Conservation (phyloP, 768 basidiomycete genomes). For the Serendipita sp. region DNA sequence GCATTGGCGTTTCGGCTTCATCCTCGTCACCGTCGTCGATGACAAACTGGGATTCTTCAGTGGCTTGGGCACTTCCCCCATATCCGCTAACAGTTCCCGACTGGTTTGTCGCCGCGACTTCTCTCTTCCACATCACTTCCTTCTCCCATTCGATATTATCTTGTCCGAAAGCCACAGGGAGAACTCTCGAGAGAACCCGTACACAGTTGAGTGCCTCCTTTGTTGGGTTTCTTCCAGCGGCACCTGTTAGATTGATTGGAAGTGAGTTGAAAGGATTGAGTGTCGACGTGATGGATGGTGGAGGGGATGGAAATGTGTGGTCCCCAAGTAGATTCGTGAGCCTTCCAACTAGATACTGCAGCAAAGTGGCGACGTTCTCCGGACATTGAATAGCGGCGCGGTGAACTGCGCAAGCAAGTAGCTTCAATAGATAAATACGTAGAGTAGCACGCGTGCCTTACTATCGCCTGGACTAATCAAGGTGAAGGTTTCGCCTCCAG, state of each 20-base stretch:
- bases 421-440: slow-evolving; percentile 4
- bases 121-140: slow-evolving; percentile 69
- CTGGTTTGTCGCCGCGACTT: slow-evolving; percentile 30
- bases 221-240: slow-evolving; percentile 38
- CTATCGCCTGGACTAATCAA: slow-evolving; percentile 75
- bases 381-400: slow-evolving; percentile 69
- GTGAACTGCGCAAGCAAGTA: slow-evolving; percentile 38
- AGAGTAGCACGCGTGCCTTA: slow-evolving; percentile 24
- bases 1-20: slow-evolving; percentile 17
- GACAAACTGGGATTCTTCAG: slow-evolving; percentile 46
- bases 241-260: slow-evolving; percentile 23
- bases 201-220: slow-evolving; percentile 86
- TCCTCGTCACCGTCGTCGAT: slow-evolving; percentile 73
- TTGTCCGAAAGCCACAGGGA: slow-evolving; percentile 79
- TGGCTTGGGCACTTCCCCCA: slow-evolving; percentile 16
- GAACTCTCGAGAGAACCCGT: slow-evolving; percentile 73
- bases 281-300: slow-evolving; percentile 36
- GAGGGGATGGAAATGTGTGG: slow-evolving; percentile 59
- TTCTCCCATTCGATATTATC: slow-evolving; percentile 64
- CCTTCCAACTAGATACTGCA: slow-evolving; percentile 49
- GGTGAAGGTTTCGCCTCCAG: slow-evolving; percentile 80
- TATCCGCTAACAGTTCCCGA: not conserved
- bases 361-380: slow-evolving; percentile 72
- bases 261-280: slow-evolving; percentile 39
- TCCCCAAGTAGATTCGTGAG: slow-evolving; percentile 63